Evolutionary conservation across 176 grass and related monocot species (phyloP), one percentile per base, ranked within the genome.

Genomic region (Eleusine coracana): DNA sequence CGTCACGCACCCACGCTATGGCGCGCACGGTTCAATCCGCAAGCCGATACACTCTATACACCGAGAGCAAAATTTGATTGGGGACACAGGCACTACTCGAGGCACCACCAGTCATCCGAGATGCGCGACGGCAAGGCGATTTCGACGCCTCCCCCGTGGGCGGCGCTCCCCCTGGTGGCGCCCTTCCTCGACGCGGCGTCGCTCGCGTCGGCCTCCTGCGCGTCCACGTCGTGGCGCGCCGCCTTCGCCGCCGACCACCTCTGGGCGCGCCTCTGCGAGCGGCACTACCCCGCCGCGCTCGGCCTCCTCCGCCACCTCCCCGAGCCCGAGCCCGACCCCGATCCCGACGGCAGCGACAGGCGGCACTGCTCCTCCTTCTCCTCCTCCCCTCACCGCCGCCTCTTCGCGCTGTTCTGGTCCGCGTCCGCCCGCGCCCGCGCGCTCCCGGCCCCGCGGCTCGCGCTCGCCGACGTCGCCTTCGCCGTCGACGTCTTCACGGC

Each of bases 381-480:
- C 7, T 23, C 79, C 23, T 51, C 60, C 1, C 73, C 91, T 0
- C 87, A 83, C 41, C 89, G 85, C 36, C 52, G 63, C 70, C 84
- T 97, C 44, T 94, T 92, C 78, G 63, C 79, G 28, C 75, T 92
- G 29, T 90, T 92, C 84, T 73, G 68, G 21, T 39, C 90, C 5
- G 85, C 92, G 20, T 71, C 78, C 15, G 25, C 17, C 37, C 71
- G 86, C 3, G 28, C 81, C 71, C 70, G 25, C 60, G 44, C 41
- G 3, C 63, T 74, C 52, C 82, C 86, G 5, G 27, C 88, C 6
- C 69, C 74, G 4, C 70, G 46, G 34, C 90, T 98, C n/a, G 66
- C 81, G 0, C 92, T 98, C 74, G 74, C 74, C 0, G 84, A 92
- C 49, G 54, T 98, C 41, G 7, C 84, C 42, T 95, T 98, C 85